A percentile compares a stretch with the other conserved stretches of the same genome.
These are phyloP conservation scores for Leccinum obscurum DNA, from an alignment of 768 basidiomycete genomes.

Conservation along the genomic window DNA sequence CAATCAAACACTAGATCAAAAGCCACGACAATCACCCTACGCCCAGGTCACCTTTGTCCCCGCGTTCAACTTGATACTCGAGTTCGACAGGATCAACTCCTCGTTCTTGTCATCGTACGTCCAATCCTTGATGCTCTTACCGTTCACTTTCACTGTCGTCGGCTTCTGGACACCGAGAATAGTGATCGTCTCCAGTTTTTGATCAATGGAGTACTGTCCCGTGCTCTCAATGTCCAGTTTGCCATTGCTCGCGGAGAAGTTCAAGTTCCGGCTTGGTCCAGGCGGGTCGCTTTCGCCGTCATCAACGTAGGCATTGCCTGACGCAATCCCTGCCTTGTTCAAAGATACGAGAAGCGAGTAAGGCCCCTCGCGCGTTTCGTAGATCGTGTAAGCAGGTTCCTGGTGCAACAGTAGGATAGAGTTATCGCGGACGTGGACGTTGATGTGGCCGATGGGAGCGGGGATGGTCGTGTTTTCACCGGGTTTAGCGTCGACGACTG, in stretches of 20 bases:
- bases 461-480: slow-evolving; percentile 49
- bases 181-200: slow-evolving; percentile 52
- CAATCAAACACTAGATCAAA: background rate
- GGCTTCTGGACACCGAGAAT: slow-evolving; percentile 58
- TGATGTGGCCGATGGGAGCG: slow-evolving; percentile 76
- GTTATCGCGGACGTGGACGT: slow-evolving; percentile 72
- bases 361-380: slow-evolving; percentile 61
- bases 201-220: slow-evolving; percentile 37
- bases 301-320: slow-evolving; percentile 65
- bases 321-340: slow-evolving; percentile 46
- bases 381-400: slow-evolving; percentile 63
- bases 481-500: slow-evolving; percentile 43
- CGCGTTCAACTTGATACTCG: slow-evolving; percentile 46
- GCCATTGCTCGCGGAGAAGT: slow-evolving; percentile 39
- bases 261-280: slow-evolving; percentile 49
- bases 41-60: slow-evolving; percentile 37
- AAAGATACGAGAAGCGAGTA: slow-evolving; percentile 65
- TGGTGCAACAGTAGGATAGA: slow-evolving; percentile 64
- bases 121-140: slow-evolving; percentile 37
- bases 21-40: slow-evolving; percentile 2
- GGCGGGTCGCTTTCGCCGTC: slow-evolving; percentile 66
- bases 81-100: slow-evolving; percentile 41
- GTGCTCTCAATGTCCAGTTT: slow-evolving; percentile 39
- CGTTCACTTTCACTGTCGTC: slow-evolving; percentile 39
- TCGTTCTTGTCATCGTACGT: slow-evolving; percentile 39